Percentiles rank a stretch among this genome's conserved stretches.
These are phyloP conservation scores for Alternaria arbusti DNA, from an alignment of 2,329 filamentous ascomycete genomes.

Conservation along the genomic window DNA sequence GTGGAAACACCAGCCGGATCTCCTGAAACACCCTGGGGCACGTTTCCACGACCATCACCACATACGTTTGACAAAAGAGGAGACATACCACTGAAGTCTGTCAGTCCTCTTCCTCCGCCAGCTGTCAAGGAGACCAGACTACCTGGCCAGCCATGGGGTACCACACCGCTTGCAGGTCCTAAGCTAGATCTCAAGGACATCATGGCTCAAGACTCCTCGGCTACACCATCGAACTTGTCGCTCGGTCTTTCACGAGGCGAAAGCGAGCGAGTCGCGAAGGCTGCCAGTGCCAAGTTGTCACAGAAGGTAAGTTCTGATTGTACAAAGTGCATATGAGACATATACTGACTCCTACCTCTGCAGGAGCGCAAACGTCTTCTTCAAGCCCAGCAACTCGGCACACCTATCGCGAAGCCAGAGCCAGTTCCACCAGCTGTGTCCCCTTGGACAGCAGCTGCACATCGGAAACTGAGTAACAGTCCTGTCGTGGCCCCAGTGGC, in stretches of 20 bases:
- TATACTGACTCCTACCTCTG: neutral
- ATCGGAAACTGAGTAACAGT: conserved; percentile 37
- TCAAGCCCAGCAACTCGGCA: conserved; percentile 47
- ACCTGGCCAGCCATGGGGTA: conserved; percentile 59
- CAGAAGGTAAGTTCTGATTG: conserved; percentile 54
- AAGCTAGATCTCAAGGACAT: conserved; percentile 80
- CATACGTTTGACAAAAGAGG: conserved; percentile 11
- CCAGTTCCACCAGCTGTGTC: conserved; percentile 39
- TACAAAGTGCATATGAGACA: too few species aligned
- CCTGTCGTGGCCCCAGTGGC: conserved; percentile 17
- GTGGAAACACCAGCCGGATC: conserved; percentile 25
- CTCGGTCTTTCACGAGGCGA: conserved; percentile 57
- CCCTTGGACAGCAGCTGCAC: conserved; percentile 42
- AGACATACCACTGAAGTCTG: conserved; percentile 25
- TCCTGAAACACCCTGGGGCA: conserved; percentile 35
- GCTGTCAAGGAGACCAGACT: conserved; percentile 29
- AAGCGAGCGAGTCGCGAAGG: conserved; percentile 44
- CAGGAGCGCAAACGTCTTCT: conserved; percentile 79
- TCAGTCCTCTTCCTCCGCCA: conserved; percentile 29
- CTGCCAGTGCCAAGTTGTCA: conserved; percentile 69
- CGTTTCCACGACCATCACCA: conserved; percentile 22
- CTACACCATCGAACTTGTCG: conserved; percentile 60
- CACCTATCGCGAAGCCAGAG: conserved; percentile 37
- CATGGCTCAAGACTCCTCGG: conserved; percentile 67
- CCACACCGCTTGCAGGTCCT: conserved; percentile 60